A percentile compares a stretch with the other conserved stretches of the same genome.
phyloP scores from a whole-genome alignment of 441 rosid species.

The Bocquillonia castaneifolia region DNA sequence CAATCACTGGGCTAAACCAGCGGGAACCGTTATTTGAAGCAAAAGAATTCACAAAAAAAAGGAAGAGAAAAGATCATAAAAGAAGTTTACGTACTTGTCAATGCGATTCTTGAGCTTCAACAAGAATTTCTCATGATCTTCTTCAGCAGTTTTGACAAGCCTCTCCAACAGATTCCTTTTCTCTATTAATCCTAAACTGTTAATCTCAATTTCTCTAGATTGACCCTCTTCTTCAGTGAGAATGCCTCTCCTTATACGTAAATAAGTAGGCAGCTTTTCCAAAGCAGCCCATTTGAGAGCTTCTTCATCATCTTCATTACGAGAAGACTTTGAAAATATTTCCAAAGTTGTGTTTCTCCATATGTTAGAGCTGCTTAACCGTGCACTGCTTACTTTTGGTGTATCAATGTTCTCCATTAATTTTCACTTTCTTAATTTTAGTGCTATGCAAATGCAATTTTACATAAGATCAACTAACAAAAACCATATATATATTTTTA shows the following conservation, averaged over 20 bases:
- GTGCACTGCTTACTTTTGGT: slow-evolving; percentile 33
- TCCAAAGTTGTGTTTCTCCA: slow-evolving; percentile 42
- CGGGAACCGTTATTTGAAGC: no score
- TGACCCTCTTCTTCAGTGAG: slow-evolving; percentile 29
- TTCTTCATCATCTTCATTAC: slow-evolving; percentile 42
- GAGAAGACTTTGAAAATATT: slow-evolving; percentile 45
- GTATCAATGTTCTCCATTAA: slow-evolving; percentile 16
- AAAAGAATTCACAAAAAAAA: no score
- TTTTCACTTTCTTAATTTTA: neutral
- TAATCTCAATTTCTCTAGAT: slow-evolving; percentile 38
- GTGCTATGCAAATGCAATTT: neutral
- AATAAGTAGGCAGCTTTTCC: slow-evolving; percentile 50
- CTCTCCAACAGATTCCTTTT: slow-evolving; percentile 50
- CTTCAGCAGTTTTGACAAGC: slow-evolving; percentile 51
- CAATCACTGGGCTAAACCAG: no score
- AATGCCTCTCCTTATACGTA: slow-evolving; percentile 49
- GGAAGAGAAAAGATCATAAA: no score
- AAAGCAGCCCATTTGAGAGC: slow-evolving; percentile 68
- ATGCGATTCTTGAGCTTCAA: slow-evolving; percentile 52
- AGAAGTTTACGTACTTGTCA: slow-evolving; percentile 41
- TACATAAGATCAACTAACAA: no score
- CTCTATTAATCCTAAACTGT: slow-evolving; percentile 43
- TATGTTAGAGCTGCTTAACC: slow-evolving; percentile 42
- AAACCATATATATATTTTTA: no score
- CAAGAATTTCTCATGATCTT: slow-evolving; percentile 57